Conservation (phyloP, 352 stramenopile species). For the Phytophthora colocasiae region DNA sequence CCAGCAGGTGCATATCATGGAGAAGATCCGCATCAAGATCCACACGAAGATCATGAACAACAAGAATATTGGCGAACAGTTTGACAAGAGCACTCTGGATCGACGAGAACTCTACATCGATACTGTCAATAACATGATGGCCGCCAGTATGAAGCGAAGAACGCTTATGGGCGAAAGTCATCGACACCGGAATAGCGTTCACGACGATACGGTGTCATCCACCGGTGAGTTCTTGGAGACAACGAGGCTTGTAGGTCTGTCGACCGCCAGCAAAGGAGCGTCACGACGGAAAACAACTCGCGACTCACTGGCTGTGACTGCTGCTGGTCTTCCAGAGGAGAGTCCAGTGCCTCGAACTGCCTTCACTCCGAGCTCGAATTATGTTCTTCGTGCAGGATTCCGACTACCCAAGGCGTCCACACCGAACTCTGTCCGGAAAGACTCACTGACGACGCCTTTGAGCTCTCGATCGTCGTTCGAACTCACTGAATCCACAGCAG, state of each 20-base stretch:
- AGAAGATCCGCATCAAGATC: constrained; percentile 81
- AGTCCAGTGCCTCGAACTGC: constrained; percentile 31
- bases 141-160: constrained; percentile 74
- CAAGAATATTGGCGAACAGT: constrained; percentile 90
- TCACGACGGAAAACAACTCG: constrained; percentile 38
- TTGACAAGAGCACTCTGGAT: constrained; percentile 83
- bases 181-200: constrained; percentile 26
- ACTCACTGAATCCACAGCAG: constrained; percentile 20
- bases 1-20: constrained; percentile 59
- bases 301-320: constrained; percentile 39
- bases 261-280: constrained; percentile 20
- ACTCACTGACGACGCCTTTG: constrained; percentile 29
- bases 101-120: constrained; percentile 83
- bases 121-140: constrained; percentile 81
- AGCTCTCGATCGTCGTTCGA: constrained; percentile 36
- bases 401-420: constrained; percentile 58
- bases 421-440: constrained; percentile 32
- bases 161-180: constrained; percentile 45
- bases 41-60: constrained; percentile 91
- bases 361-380: constrained; percentile 50
- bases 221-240: constrained; percentile 55
- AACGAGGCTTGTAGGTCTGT: constrained; percentile 43
- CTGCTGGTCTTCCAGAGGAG: constrained; percentile 41
- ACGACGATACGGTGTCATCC: constrained; percentile 30
- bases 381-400: constrained; percentile 66